A percentile compares a stretch with the other conserved stretches of the same genome.
phyloP scores from a whole-genome alignment of 495 filamentous ascomycete genomes.

The Baudoinia panamericana region DNA sequence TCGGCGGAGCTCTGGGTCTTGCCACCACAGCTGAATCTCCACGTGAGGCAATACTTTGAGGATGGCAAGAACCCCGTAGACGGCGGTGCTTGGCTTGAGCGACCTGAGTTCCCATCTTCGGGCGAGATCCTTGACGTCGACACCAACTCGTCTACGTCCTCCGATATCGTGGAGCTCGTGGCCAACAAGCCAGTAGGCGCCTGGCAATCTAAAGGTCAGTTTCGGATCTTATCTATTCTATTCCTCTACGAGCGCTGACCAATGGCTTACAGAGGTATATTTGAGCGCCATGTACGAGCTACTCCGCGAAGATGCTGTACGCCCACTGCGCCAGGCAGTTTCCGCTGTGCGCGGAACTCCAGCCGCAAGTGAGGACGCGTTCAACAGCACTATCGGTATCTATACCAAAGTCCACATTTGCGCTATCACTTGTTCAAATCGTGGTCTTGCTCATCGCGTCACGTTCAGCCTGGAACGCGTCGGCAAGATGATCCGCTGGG shows the following conservation, averaged over 20 bases:
- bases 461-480: conserved; percentile 57
- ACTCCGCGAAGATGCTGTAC: conserved; percentile 34
- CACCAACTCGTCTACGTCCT: conserved; percentile 4
- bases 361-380: conserved; percentile 20
- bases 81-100: conserved; percentile 22
- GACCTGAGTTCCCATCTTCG: conserved; percentile 24
- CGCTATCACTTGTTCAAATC: conserved; percentile 46
- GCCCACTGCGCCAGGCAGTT: conserved; percentile 30
- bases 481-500: conserved; percentile 60
- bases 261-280: conserved; percentile 22
- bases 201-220: conserved; percentile 26
- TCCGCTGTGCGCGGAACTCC: conserved; percentile 22
- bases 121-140: conserved; percentile 23
- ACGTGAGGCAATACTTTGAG: conserved; percentile 25
- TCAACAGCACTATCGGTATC: conserved; percentile 42
- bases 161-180: conserved; percentile 9
- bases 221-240: background rate
- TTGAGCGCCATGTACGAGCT: conserved; percentile 29
- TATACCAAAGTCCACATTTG: conserved; percentile 64
- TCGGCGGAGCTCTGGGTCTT: conserved; percentile 5
- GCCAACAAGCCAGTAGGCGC: conserved; percentile 30
- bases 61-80: conserved; percentile 7
- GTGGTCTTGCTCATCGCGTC: conserved; percentile 53
- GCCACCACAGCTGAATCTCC: conserved; percentile 10
- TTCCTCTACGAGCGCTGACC: conserved; percentile 5